Evolutionary conservation across 208 protist species (phyloP), one percentile per base, ranked within the genome.

Genomic region (Leishmania amazonensis): DNA sequence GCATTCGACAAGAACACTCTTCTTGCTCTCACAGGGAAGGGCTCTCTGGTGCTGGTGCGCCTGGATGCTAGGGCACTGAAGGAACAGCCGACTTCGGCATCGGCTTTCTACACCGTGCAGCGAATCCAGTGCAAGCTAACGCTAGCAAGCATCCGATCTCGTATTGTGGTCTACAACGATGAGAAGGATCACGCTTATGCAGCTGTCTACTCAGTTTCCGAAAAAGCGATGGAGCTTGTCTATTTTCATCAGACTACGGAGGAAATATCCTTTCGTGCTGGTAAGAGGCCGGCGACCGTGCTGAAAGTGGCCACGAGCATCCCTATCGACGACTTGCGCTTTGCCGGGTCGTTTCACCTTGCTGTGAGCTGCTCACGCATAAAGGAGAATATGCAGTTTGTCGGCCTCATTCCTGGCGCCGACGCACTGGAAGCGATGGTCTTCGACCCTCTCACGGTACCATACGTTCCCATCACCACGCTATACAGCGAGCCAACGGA

Each of bases 281-380:
- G 53, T 45, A 13, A 64, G 21, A n/a, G 24, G 70, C 6, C 38
- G 17, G 68, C 38, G 7, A 62, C 57, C 1, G 76, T 81, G 15
- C 51, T 75, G 65, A 60, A 72, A 40, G 40, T 88, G 28, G 19
- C 58, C 31, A 78, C 83, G 15, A 24, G 40, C n/a, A 68, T 83
- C 28, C 78, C 72, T 51, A 49, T 80, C 24, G 79, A 85, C n/a
- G 45, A 78, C 40, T 38, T 85, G 38, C 60, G 64, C 60, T 89
- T 89, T 70, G 80, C 77, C 1, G 86, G 86, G 5, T 53, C 79
- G 6, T 89, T 89, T 68, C 86, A 89, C 73, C 47, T 89, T 42
- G 81, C 73, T 54, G 75, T 84, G 24, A 81, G 62, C 57, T 81
- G 77, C 64, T 28, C 7, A 21, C 73, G 82, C 11, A 65, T 60